Base-by-base conservation (phyloP, 2,329 filamentous ascomycete species). In the Epichloe festucae region DNA sequence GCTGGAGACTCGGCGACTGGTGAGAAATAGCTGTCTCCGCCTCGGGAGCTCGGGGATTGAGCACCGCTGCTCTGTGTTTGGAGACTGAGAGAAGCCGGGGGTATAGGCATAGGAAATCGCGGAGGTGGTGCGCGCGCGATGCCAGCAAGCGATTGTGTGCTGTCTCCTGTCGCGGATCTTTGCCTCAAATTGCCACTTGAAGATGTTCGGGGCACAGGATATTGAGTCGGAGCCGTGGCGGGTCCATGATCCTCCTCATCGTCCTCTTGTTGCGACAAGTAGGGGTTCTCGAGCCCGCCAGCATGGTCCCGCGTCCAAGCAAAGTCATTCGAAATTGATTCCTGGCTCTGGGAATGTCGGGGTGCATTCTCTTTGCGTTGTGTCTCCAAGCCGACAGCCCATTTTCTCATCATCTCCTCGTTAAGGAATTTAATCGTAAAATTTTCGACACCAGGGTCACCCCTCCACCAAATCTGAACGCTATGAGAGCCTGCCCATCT, bases 391-490 rank as follows among this genome's bases (percentile, higher is more conserved):
- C 87, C 82, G 8, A 74, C 74, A 31, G 86, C 84, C 93, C 93
- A 98, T 64, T 91, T 95, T 68, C 85, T 90, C 83, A 97, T 89
- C 14, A 77, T 82, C 58, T 95, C 89, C 66, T 98, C 93, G 54
- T 91, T 93, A 48, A 81, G 78, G 67, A 96, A 97, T 58, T 88
- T 87, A 63, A 98, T 95, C 60, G 91, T 84, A 66, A 98, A 97
- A 63, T 94, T 95, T 65, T 98, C 91, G 35, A 96, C 89, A 4
- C 88, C 89, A 0, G 90, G 89, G 57, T 97, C 91, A 36, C 91
- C 91, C 69, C 93, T 97, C 93, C 93, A 98, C 77, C 90, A 96
- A 52, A 98, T 97, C 64, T 97, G 91, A 54, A 96, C 87, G 2
- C 87, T 91, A 65, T 97, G 95, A 11, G 88, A 91, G 46, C 89